Evolutionary conservation across 2,329 filamentous ascomycete genomes (phyloP), one percentile per base, ranked within the genome.

Genomic region (Cladosporium sp.): DNA sequence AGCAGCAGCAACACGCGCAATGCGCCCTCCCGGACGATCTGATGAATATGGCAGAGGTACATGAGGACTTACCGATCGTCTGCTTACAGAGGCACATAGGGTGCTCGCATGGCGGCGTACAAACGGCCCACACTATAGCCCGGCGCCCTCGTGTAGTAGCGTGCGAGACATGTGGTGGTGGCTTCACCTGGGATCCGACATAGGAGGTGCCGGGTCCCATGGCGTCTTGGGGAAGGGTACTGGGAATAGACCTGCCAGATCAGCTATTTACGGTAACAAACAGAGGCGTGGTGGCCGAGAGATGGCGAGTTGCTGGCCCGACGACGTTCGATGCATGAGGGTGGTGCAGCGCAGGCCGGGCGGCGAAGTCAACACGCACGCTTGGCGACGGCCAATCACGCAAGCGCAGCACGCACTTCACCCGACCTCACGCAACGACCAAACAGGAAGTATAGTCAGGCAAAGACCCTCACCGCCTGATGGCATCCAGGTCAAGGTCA

Each of bases 111-210:
- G 14, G 18, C 38, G 7, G 28, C 46, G 34, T 34, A 41, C n/a
- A 38, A 38, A 9, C 16, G 35, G 11, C 35, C 35, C 42, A 41
- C 46, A 34, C 37, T 31, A 38, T 42, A 38, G 46, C 46, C 35
- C n/a, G 35, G 35, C 35, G 10, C 42, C 42, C 38, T 49, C 46
- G 46, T 49, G 46, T 34, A 38, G 38, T 49, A 50, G 48, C 48
- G 48, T 50, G 48, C 48, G 19, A 43, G 40, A 50, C 48, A 50
- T 50, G 48, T 50, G 48, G 38, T 49, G 16, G 38, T 43, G 46
- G 33, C 48, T 37, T 43, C 31, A 7, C 10, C 40, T 32, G 48
- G 32, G 19, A 28, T 22, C 35, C 37, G 48, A 22, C 48, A 35
- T 50, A 40, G 41, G 16, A 35, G 35, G 32, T 22, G 35, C 46